Evolutionary conservation across 345 rosid species (phyloP), one percentile per base, ranked within the genome.

Genomic region (Rhizophora apiculata): DNA sequence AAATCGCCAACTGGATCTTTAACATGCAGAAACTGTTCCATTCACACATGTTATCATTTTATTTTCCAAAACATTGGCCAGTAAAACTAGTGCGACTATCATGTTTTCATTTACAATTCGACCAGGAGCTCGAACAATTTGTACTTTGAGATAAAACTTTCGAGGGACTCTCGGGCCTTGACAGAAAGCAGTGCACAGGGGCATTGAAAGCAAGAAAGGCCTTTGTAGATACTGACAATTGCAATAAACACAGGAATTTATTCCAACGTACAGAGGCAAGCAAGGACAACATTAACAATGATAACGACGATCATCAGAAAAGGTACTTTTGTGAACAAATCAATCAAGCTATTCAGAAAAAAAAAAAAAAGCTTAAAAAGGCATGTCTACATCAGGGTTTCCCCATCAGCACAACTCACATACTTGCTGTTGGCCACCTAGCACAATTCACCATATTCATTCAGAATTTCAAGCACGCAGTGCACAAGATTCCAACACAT

Each of bases 231-330:
- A 71, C 77, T 57, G 79, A 72, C 78, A 73, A 69, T 81, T 76
- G 87, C 80, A 81, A 84, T 75, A 74, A 79, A 77, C 85, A 69
- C 62, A 77, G 72, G 89, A 86, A 86, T 79, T 81, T 81, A 83
- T 86, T 88, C 85, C 83, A 64, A 73, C 64, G 68, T 74, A 77
- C 71, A 70, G 82, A 68, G 78, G 75, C 79, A 77, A 68, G 59
- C 76, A 74, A 74, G 68, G 62, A 67, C 53, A 69, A 48, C 49
- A 43, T 43, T 43, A 43, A 43, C 13, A 59, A 69, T 65, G 20
- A 68, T 1, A 27, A 39, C 6, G n/a, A 63, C 11, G 27, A 21
- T 34, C 16, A 66, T 59, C 48, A 68, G 29, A 73, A 79, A 80
- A 73, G 64, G 27, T 31, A 21, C 72, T 69, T 79, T 77, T 72